Conservation (phyloP, 2,329 filamentous ascomycete species). For the Microcyclosporella mali region DNA sequence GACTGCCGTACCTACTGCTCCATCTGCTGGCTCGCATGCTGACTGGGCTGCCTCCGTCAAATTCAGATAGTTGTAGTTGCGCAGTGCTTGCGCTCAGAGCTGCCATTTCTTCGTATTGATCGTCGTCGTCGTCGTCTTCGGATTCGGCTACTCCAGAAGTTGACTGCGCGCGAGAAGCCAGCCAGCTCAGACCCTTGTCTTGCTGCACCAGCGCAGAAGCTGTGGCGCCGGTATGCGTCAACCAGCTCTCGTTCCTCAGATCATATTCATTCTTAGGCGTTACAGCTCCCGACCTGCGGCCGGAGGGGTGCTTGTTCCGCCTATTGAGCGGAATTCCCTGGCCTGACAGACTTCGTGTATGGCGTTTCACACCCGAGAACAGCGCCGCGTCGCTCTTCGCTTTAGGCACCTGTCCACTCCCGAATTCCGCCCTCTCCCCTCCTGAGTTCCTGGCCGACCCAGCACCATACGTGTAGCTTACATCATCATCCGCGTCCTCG, state of each 20-base stretch:
- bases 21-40: slow-evolving; percentile 23
- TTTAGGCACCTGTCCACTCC: slow-evolving; percentile 35
- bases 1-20: slow-evolving; percentile 32
- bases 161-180: slow-evolving; percentile 40
- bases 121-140: slow-evolving; percentile 31
- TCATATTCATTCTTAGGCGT: slow-evolving; percentile 16
- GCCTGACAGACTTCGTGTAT: slow-evolving; percentile 10
- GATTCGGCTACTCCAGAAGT: slow-evolving; percentile 43
- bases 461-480: slow-evolving; percentile 15
- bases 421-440: slow-evolving; percentile 14
- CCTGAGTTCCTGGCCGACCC: background rate
- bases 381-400: slow-evolving; percentile 43
- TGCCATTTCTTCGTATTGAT: slow-evolving; percentile 32
- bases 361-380: slow-evolving; percentile 22
- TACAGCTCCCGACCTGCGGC: slow-evolving; percentile 10
- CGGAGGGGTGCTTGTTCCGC: slow-evolving; percentile 8
- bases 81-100: slow-evolving; percentile 23
- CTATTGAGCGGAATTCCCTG: slow-evolving; percentile 16
- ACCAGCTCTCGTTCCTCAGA: slow-evolving; percentile 48
- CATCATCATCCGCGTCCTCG: slow-evolving; percentile 6
- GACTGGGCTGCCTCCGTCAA: slow-evolving; percentile 15
- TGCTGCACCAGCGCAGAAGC: slow-evolving; percentile 53
- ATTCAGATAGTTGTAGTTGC: slow-evolving; percentile 10
- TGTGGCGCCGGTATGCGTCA: slow-evolving; percentile 52
- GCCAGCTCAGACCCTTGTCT: slow-evolving; percentile 58